Conservation (phyloP, 139 green algal genomes). For the Astrephomene gubernaculifera region DNA sequence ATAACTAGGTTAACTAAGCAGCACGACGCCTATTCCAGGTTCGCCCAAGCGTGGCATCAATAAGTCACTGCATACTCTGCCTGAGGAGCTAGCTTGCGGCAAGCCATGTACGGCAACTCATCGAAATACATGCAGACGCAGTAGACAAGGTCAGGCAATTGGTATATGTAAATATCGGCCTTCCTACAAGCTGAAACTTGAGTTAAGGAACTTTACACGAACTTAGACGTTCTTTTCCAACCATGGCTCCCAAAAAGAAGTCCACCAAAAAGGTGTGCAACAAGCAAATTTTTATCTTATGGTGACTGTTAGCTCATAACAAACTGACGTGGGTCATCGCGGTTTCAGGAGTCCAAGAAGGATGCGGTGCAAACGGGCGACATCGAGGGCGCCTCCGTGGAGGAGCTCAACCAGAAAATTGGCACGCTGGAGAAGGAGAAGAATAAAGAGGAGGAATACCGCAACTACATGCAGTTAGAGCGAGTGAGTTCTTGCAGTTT, state of each 20-base stretch:
- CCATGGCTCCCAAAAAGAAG: conserved; percentile 50
- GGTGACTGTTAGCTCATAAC: not conserved
- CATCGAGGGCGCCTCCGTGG: conserved; percentile 74
- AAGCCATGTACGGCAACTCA: no score
- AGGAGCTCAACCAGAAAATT: conserved; percentile 86
- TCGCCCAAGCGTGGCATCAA: no score
- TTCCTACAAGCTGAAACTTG: no score
- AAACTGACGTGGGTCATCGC: not conserved
- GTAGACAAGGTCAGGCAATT: no score
- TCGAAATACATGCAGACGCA: no score
- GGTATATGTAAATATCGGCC: no score
- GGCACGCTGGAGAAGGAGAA: conserved; percentile 86
- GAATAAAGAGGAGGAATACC: conserved; percentile 89
- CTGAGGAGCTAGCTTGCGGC: no score
- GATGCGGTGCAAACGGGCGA: conserved; percentile 66
- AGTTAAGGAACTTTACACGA: no score
- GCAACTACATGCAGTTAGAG: conserved; percentile 95
- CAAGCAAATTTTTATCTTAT: not conserved
- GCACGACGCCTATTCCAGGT: no score
- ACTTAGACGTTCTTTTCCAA: no score
- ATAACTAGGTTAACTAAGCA: no score
- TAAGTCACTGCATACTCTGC: no score
- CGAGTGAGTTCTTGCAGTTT: conserved; percentile 60
- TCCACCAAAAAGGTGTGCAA: conserved; percentile 53
- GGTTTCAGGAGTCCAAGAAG: conserved; percentile 65